Percentiles rank a stretch among this genome's conserved stretches.
Evolutionary conservation across 352 stramenopile genomes (phyloP).

Genomic region (Pythium coloratum): DNA sequence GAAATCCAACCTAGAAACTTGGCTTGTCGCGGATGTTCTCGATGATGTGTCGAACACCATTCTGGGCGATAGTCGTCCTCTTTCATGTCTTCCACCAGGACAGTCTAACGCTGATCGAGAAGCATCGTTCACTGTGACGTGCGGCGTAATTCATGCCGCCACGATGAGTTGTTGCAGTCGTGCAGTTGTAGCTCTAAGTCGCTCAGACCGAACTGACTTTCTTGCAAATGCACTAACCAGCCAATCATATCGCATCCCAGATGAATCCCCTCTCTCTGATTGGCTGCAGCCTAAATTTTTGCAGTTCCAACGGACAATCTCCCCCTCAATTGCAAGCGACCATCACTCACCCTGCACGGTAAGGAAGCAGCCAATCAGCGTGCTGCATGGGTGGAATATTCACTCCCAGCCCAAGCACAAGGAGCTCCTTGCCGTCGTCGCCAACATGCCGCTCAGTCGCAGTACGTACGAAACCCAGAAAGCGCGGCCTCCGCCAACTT

Average conservation of each 20-base stretch:
- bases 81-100: background rate
- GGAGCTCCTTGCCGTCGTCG: background rate
- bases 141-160: too few relatives aligned
- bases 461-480: conserved; percentile 21
- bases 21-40: background rate
- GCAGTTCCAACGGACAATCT: conserved; percentile 1
- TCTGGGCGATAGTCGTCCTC: background rate
- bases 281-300: conserved; percentile 11
- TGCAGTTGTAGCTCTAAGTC: background rate
- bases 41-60: background rate
- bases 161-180: background rate
- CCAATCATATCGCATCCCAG: conserved; percentile 21
- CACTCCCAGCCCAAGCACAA: conserved; percentile 4
- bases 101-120: background rate
- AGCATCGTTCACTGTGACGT: background rate
- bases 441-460: background rate
- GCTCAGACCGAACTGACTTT: conserved; percentile 13
- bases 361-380: conserved; percentile 35
- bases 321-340: conserved; percentile 14
- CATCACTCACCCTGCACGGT: conserved; percentile 27
- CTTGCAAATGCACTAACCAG: conserved; percentile 9
- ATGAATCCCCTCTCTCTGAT: conserved; percentile 12
- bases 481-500: background rate
- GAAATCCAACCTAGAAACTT: background rate
- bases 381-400: conserved; percentile 34